Evolutionary conservation across 2,329 filamentous ascomycete genomes (phyloP), one percentile per base, ranked within the genome.

Genomic region (Salinomyces thailandicus): DNA sequence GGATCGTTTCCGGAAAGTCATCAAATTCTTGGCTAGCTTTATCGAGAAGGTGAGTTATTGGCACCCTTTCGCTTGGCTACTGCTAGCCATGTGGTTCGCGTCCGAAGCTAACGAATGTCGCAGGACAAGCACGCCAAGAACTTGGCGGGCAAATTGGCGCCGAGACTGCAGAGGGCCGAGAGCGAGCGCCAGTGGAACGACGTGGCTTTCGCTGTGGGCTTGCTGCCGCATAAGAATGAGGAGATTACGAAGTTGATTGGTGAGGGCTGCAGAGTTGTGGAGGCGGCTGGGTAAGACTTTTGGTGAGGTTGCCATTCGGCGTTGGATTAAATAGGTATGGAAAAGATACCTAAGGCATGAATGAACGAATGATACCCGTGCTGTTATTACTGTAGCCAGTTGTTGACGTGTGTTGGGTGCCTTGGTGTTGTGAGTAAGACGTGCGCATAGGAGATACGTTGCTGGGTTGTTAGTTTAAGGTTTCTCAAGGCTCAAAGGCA

Each of bases 91-190:
- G 8, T 15, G 15, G 15, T 12, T 9, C 3, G 2, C 9, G 16
- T 5, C 11, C 5, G 14, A 18, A 7, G 20, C 35, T 37, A 18
- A 38, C 12, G 30, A n/a, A 26, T 26, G n/a, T 26, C n/a, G 31
- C 47, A 93, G 87, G 91, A 98, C 62, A 95, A 95, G 67, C 91
- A 98, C 55, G 87, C 91, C 33, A 91, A 86, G 53, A 89, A 98
- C 58, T 72, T 98, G 18, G 80, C 91, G 0, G 81, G 89, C 44
- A 98, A 98, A 62, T 70, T 98, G 43, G 87, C 91, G 1, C 86
- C 87, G 4, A 75, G 91, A 47, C 71, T 98, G 30, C 70, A 74
- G 1, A 74, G 89, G 31, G 95, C 87, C 54, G 87, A 95, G 57
- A 93, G 74, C 32, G 89, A 98, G 64, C 72, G 87, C 45, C 87